phyloP scores from a whole-genome alignment of 352 stramenopile genomes.

The Phytophthora idaei region DNA sequence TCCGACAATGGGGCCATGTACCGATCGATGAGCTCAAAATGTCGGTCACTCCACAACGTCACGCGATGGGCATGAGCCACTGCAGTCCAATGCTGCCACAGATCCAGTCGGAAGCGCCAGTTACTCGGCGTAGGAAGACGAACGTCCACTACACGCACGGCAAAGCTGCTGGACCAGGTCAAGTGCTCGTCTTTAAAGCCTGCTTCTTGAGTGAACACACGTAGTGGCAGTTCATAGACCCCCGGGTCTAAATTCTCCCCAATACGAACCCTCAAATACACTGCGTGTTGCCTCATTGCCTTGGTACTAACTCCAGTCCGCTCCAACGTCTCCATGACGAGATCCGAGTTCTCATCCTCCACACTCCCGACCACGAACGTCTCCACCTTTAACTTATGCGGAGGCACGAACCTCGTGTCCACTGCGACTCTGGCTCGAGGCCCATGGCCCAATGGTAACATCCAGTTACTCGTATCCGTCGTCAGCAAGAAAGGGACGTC shows the following conservation, averaged over 20 bases:
- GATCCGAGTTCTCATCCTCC: conserved; percentile 59
- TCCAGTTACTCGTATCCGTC: conserved; percentile 65
- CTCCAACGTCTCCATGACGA: conserved; percentile 68
- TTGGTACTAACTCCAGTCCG: conserved; percentile 36
- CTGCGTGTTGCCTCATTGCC: conserved; percentile 44
- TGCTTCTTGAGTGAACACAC: conserved; percentile 66
- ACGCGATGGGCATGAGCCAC: conserved; percentile 59
- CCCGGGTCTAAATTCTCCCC: conserved; percentile 38
- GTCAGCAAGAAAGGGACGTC: conserved; percentile 59
- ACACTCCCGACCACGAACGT: conserved; percentile 64
- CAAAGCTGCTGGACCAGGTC: conserved; percentile 63
- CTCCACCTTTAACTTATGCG: conserved; percentile 51
- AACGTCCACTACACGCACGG: conserved; percentile 60
- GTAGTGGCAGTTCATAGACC: conserved; percentile 68
- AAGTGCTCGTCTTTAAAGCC: conserved; percentile 74
- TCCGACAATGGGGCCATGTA: conserved; percentile 64
- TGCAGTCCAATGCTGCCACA: conserved; percentile 78
- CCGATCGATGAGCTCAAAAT: conserved; percentile 72
- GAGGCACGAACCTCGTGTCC: conserved; percentile 61
- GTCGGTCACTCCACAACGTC: conserved; percentile 64
- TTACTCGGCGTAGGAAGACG: conserved; percentile 49
- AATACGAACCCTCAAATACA: conserved; percentile 68
- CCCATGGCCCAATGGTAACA: conserved; percentile 58
- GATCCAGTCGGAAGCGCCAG: conserved; percentile 74
- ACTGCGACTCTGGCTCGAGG: conserved; percentile 61